Percentiles rank a stretch among this genome's conserved stretches.
phyloP scores from a whole-genome alignment of 2,329 filamentous ascomycete species.

The Neonectria hederae region DNA sequence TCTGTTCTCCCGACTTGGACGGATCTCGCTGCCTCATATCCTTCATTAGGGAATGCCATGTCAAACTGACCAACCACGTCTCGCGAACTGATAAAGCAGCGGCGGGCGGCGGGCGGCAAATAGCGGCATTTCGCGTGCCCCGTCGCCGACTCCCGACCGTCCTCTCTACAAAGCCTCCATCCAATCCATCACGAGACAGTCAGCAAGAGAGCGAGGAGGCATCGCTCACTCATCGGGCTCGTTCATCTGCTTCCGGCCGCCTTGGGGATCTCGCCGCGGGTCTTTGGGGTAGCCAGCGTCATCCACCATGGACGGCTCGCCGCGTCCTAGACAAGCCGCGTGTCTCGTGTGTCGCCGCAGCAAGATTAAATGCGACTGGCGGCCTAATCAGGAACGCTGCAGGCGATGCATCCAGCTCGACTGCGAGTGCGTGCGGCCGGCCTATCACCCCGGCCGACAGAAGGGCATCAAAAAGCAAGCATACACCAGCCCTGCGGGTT shows the following conservation, averaged over 20 bases:
- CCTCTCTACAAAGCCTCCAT: neutral
- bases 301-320: slow-evolving; percentile 35
- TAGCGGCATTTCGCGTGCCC: slow-evolving; percentile 10
- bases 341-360: slow-evolving; percentile 72
- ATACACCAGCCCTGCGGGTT: neutral
- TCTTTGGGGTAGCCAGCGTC: neutral
- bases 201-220: neutral
- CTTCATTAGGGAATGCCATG: slow-evolving; percentile 6
- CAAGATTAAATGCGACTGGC: slow-evolving; percentile 74
- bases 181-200: neutral
- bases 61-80: slow-evolving; percentile 11
- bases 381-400: slow-evolving; percentile 61
- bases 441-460: slow-evolving; percentile 77
- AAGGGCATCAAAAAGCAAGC: slow-evolving; percentile 80
- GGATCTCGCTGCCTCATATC: neutral
- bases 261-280: neutral
- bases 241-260: neutral
- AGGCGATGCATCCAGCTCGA: slow-evolving; percentile 68
- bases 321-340: slow-evolving; percentile 57
- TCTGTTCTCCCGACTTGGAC: neutral
- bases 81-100: neutral
- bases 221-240: neutral
- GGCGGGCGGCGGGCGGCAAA: neutral
- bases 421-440: slow-evolving; percentile 72
- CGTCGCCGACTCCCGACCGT: neutral